Evolutionary conservation across 129 eudicot genomes (phyloP), one percentile per base, ranked within the genome.

Genomic region (Ambrosia trifida): DNA sequence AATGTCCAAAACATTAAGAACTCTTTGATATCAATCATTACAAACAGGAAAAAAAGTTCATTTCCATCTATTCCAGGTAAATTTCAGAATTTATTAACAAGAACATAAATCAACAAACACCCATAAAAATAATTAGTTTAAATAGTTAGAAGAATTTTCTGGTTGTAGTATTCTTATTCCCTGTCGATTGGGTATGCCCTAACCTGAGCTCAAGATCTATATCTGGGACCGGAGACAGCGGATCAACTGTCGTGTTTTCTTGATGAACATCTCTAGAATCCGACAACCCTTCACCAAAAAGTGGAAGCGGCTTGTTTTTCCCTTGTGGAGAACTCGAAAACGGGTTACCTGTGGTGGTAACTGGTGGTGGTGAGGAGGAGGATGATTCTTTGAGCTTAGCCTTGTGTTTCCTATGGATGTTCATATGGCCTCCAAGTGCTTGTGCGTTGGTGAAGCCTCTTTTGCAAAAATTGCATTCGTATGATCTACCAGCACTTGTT

Each of bases 381-480:
- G 73, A 71, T 32, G 77, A 41, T 72, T 78, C 72, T 71, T 78
- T 74, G 66, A 73, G 70, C 53, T 68, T 79, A 57, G 83, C 79
- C 60, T 79, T 79, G 20, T 79, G 79, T 31, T 79, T 79, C 3
- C 83, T 74, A 72, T 77, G 81, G 72, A 77, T 69, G 70, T 77
- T 77, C 81, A 77, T 77, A 33, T 77, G 81, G 54, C 81, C 83
- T 13, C 83, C 83, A 18, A 79, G 79, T 13, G 83, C 83, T 63
- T 79, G 83, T 74, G 83, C 83, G 68, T 73, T 79, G 20, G 83
- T 73, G 79, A 79, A 79, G 7, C 83, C 83, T 73, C 79, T 68
- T 70, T 79, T 73, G 79, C 83, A 79, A 31, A 79, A 79, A 11
- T 43, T 79, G 72, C 83, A 79, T 40, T 79, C 83, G 49, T 74